Base-by-base conservation (phyloP, 2,329 filamentous ascomycete genomes). In the Xylaria sp. region DNA sequence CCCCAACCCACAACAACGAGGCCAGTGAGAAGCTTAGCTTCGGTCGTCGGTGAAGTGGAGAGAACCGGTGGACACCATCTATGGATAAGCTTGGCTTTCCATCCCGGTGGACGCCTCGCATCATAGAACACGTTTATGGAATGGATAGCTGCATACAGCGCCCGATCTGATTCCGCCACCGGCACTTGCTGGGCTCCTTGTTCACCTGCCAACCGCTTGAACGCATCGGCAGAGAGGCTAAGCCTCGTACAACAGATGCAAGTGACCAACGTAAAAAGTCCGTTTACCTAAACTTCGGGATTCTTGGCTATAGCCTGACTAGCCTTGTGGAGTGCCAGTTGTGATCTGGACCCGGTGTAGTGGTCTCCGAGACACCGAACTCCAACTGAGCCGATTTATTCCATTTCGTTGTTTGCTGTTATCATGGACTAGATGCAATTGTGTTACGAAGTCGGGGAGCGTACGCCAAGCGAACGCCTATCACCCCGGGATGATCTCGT, bases 1-100 rank as follows among this genome's bases (percentile, higher is more conserved):
- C 50, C 55, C 25, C 41, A 60, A 51, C 12, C 37, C 39, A 44
- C 46, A 9, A 58, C 37, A 23, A 58, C 37, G 23, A 13, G 39
- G 23, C 44, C 3, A n/a, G 12, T 13, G 61, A 48, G 44, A 18
- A 25, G 25, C 44, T 13, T 44, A 41, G n/a, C 31, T 58, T 75
- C 74, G 75, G 72, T 63, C 67, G 69, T 76, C 74, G 75, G 75
- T 73, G 71, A 76, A 73, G 72, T 76, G 75, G 75, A 64, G 68
- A 66, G 59, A 2, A 23, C 50, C 54, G 37, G 44, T 12, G 13
- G 25, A 58, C 39, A 18, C 39, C 13, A 41, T 18, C 15, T 50
- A 56, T 28, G 15, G 39, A 48, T 8, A 64, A 51, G 52, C 52
- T 65, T 67, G 48, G 59, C 52, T 66, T 67, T 57, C 65, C 31